Base-by-base conservation (phyloP, 176 grass and related monocot species). In the Bonia amplexicaulis region DNA sequence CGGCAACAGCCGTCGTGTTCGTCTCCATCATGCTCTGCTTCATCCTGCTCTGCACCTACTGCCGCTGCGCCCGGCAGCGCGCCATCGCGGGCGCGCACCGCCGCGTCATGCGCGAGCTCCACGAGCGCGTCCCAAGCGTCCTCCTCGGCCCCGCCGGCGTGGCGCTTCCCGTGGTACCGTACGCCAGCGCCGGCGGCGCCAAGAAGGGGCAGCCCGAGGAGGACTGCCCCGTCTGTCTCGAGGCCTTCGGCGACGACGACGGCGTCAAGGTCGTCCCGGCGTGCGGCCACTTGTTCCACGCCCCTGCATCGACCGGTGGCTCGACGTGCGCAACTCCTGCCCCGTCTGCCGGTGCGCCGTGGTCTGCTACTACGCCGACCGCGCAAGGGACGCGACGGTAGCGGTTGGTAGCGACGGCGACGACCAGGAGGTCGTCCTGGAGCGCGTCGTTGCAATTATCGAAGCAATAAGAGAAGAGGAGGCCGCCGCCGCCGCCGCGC, bases 261-360 rank as follows among this genome's bases (percentile, higher is more conserved):
- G 85, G 83, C 82, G 88, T 95, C 78, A 84, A 90, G 87, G 90
- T 95, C 73, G 85, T 92, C 12, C 90, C 93, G 7, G 79, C 62
- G 48, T 95, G 93, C 69, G 82, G 71, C 44, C 93, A 92, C 83
- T 39, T 95, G 45, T 95, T 90, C 90, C 93, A 95, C 63, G 78
- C 78, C 12, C 73, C 37, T 95, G 90, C 85, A 92, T 95, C 88
- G 88, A 95, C 83, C 81, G 85, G 74, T 95, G 93, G 90, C 90
- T 95, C 58, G 79, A 77, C 52, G 63, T 83, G 74, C 81, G 82
- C 59, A 87, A 82, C 87, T 90, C 93, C 23, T 95, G 93, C 80
- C 93, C 90, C 23, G 55, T 92, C 20, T 95, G 90, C 83, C 87
- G 93, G 15, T 88, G 88, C 74, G 79, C 83, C 47, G 86, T 92